phyloP scores from a whole-genome alignment of 106 monocot genomes.

The Vanilla planifolia region DNA sequence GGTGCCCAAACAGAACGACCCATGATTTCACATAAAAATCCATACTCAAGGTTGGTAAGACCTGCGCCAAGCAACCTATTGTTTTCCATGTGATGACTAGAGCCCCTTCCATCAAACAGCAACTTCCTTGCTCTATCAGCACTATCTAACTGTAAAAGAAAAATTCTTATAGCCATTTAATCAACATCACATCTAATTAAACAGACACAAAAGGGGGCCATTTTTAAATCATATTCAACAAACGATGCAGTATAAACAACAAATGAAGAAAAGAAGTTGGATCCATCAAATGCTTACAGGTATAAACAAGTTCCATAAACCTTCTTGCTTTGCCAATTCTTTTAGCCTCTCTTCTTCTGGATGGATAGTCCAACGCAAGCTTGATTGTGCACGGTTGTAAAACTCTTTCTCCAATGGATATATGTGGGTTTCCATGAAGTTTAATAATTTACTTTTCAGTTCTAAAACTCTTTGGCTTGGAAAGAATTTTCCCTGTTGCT shows the following conservation, averaged over 20 bases:
- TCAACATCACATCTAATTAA: background rate
- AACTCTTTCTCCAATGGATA: slow-evolving; percentile 90
- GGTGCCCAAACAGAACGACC: slow-evolving; percentile 96
- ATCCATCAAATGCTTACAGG: slow-evolving; percentile 47
- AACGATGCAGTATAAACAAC: background rate
- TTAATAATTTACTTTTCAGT: slow-evolving; percentile 56
- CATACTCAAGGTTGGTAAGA: slow-evolving; percentile 97
- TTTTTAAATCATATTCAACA: background rate
- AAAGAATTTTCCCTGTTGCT: slow-evolving; percentile 51
- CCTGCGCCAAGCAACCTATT: slow-evolving; percentile 74
- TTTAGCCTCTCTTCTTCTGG: slow-evolving; percentile 88
- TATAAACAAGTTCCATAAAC: slow-evolving; percentile 94
- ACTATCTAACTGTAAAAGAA: slow-evolving; percentile 71
- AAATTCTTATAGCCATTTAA: background rate
- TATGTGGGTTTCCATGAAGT: slow-evolving; percentile 84
- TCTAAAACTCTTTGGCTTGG: slow-evolving; percentile 70
- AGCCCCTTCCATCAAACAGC: slow-evolving; percentile 41
- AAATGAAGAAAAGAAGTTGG: background rate
- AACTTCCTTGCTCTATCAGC: slow-evolving; percentile 87
- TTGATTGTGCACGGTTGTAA: slow-evolving; percentile 77
- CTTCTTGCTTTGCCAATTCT: slow-evolving; percentile 78
- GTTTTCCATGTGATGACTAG: slow-evolving; percentile 5
- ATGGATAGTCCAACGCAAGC: slow-evolving; percentile 84
- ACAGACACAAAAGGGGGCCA: background rate
- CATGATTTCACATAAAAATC: slow-evolving; percentile 96